These are phyloP conservation scores for Terana coerulea DNA, from an alignment of 768 basidiomycete species.

Conservation along the genomic window DNA sequence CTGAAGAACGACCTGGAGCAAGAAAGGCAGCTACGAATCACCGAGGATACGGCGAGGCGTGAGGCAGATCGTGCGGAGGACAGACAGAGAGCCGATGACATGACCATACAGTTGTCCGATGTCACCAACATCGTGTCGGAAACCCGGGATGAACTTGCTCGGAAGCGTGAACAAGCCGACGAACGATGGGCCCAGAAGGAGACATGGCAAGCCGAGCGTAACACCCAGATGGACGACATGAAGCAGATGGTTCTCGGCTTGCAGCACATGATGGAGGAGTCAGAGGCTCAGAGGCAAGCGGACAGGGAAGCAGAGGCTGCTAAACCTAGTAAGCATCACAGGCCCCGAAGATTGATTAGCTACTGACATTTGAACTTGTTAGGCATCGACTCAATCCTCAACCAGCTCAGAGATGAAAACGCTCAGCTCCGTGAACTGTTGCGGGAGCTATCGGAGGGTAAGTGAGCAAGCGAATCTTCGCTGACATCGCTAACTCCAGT, in stretches of 20 bases:
- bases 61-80: slow-evolving; percentile 57
- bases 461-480: slow-evolving; percentile 20
- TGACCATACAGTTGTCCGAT: slow-evolving; percentile 61
- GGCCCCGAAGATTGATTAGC: not conserved
- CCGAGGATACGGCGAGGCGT: slow-evolving; percentile 58
- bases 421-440: slow-evolving; percentile 56
- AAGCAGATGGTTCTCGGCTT: slow-evolving; percentile 53
- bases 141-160: slow-evolving; percentile 53
- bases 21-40: slow-evolving; percentile 52
- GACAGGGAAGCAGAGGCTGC: slow-evolving; percentile 49
- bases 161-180: slow-evolving; percentile 59
- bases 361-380: slow-evolving; percentile 9
- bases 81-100: slow-evolving; percentile 54
- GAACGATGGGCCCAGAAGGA: slow-evolving; percentile 62
- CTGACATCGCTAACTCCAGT: not conserved
- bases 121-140: slow-evolving; percentile 72
- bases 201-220: slow-evolving; percentile 53
- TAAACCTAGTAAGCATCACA: slow-evolving; percentile 47
- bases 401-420: slow-evolving; percentile 57
- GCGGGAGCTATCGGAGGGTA: slow-evolving; percentile 51
- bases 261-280: slow-evolving; percentile 54
- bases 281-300: slow-evolving; percentile 52
- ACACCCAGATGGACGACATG: slow-evolving; percentile 51
- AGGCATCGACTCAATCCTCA: slow-evolving; percentile 61
- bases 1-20: slow-evolving; percentile 43